Base-by-base conservation (phyloP, 192 early-diverging fungal genomes). In the Umbelopsis ramanniana region DNA sequence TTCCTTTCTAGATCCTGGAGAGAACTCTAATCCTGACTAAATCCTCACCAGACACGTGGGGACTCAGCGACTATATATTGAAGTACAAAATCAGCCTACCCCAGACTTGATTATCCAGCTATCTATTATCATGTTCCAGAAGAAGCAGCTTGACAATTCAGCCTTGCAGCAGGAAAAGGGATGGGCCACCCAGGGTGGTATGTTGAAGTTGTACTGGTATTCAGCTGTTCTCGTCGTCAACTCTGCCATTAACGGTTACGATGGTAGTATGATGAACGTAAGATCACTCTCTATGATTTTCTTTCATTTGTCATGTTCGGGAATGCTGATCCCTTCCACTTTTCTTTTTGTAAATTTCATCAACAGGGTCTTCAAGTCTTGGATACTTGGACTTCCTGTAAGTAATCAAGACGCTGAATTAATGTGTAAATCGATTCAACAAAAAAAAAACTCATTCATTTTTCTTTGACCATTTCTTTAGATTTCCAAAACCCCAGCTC, bases 231-330 rank as follows among this genome's bases (percentile, higher is more conserved):
- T 63, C 2, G 37, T 63, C 57, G 26, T 63, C 29, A 63, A 63
- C 33, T 63, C 57, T 22, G 57, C 57, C 4, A 63, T 63, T 15
- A 63, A 63, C 26, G 57, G 57, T 63, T 63, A 63, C 33, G 57
- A 63, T 37, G 57, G 57, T 19, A 63, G 57, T 63, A 63, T 68
- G 67, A 46, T 68, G 40, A 68, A 68, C 24, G 67, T 63, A 48
- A 47, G 45, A 43, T 43, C 40, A 43, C 40, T 43, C 11, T 43
- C 40, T 0, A 43, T 43, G 11, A 43, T 6, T 11, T 43, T 12
- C 6, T 4, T n/a, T n/a, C n/a, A 43, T 7, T 43, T 7, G 1
- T 12, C 6, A 43, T 11, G 40, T 11, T 43, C 40, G 11, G 6
- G 11, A 12, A 43, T 43, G 40, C 40, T 43, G 40, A 43, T 43